Conservation (phyloP, 2,329 filamentous ascomycete species). For the Epicoccum sorghinum region DNA sequence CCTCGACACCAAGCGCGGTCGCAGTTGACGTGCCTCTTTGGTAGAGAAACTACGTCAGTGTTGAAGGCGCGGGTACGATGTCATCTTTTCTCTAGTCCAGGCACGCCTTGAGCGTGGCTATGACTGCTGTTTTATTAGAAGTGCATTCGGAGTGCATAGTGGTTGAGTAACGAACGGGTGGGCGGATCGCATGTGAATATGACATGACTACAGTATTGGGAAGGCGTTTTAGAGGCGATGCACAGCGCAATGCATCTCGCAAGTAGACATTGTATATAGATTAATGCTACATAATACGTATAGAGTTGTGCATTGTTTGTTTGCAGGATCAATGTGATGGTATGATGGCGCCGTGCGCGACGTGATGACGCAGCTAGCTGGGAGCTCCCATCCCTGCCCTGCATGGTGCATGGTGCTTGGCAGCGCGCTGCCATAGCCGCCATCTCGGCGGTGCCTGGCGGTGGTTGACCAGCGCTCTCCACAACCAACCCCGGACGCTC, state of each 20-base stretch:
- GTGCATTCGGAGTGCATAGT: constrained; percentile 7
- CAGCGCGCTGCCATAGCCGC: constrained; percentile 28
- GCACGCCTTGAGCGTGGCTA: not conserved
- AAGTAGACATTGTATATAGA: constrained; percentile 6
- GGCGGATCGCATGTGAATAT: not conserved
- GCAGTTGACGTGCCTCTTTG: constrained; percentile 14
- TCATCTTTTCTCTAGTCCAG: not conserved
- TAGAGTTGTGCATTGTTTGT: not conserved
- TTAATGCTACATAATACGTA: constrained; percentile 2
- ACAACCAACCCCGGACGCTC: constrained; percentile 37
- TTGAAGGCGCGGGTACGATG: too few species aligned
- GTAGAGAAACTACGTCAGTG: not conserved
- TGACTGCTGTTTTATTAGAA: not conserved
- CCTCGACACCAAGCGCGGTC: constrained; percentile 3
- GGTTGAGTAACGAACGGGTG: constrained; percentile 15
- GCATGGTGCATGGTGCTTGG: constrained; percentile 19
- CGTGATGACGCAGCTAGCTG: constrained; percentile 37
- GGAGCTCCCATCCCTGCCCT: constrained; percentile 34
- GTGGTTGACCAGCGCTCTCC: constrained; percentile 34
- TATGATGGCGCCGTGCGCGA: not conserved
- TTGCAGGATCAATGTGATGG: not conserved
- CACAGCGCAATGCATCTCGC: constrained; percentile 5
- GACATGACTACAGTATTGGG: constrained; percentile 15
- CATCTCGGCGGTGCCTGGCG: constrained; percentile 28
- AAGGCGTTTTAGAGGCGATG: constrained; percentile 19